These are phyloP conservation scores for Leishmania guyanensis DNA, from an alignment of 208 protist species.

Conservation along the genomic window DNA sequence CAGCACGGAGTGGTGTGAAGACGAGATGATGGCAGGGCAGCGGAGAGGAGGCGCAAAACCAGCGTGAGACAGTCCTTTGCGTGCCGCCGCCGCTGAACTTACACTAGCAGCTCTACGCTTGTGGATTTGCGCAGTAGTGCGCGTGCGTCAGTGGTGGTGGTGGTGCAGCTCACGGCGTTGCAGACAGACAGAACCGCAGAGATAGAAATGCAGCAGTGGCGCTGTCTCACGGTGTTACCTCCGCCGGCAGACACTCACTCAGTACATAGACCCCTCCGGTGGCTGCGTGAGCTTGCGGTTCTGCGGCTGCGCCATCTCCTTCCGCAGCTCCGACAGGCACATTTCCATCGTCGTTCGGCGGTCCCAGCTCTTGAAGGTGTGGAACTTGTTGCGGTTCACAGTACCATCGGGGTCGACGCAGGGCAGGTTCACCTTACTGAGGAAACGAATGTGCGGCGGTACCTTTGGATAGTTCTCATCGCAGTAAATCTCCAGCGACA, in stretches of 20 bases:
- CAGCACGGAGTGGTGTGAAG: neutral
- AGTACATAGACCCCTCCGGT: constrained; percentile 74
- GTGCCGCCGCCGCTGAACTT: neutral
- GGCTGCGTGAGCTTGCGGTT: constrained; percentile 89
- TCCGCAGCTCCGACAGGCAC: constrained; percentile 85
- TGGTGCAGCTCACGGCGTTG: neutral
- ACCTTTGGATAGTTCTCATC: constrained; percentile 89
- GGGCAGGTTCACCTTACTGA: constrained; percentile 86
- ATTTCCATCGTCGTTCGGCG: constrained; percentile 83
- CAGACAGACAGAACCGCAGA: neutral
- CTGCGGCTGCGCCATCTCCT: constrained; percentile 79
- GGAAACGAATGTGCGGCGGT: constrained; percentile 83
- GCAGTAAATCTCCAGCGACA: constrained; percentile 87
- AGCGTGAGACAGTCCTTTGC: neutral
- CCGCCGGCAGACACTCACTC: constrained; percentile 1
- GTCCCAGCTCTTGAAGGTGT: constrained; percentile 84
- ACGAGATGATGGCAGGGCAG: neutral
- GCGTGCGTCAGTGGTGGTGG: neutral
- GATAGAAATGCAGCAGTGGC: neutral
- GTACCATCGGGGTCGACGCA: constrained; percentile 83
- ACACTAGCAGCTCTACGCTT: neutral
- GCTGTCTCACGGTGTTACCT: neutral
- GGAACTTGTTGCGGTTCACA: constrained; percentile 72
- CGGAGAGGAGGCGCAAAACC: neutral
- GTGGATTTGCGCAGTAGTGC: neutral